A percentile compares a stretch with the other conserved stretches of the same genome.
These are phyloP conservation scores for Seiridium cupressi DNA, from an alignment of 2,329 filamentous ascomycete genomes.

Conservation along the genomic window DNA sequence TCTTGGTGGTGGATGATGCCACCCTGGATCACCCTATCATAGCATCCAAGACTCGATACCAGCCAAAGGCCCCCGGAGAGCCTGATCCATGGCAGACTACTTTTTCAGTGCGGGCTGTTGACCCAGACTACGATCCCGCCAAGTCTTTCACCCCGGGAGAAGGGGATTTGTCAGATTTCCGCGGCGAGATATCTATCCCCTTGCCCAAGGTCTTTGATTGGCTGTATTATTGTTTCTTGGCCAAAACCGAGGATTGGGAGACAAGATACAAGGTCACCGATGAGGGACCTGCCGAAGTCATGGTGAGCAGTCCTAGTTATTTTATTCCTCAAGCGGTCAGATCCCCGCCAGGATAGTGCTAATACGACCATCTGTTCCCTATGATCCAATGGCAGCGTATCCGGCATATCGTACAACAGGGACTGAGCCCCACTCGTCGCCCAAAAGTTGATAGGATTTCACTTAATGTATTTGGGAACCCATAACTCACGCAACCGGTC, in stretches of 20 bases:
- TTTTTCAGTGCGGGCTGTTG: background rate
- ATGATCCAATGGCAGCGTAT: conserved; percentile 3
- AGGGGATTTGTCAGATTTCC: background rate
- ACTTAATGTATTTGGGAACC: too few species aligned
- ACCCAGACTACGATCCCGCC: background rate
- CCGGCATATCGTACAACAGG: conserved; percentile 35
- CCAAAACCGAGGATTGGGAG: background rate
- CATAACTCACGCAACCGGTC: too few species aligned
- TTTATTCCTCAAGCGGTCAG: background rate
- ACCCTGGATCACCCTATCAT: background rate
- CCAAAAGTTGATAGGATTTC: too few species aligned
- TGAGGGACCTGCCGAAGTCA: background rate
- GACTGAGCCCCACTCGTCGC: conserved; percentile 14
- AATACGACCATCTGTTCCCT: background rate
- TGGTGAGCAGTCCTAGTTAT: background rate
- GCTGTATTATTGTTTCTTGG: background rate
- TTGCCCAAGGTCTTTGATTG: background rate
- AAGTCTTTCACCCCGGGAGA: background rate
- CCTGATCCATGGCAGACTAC: background rate
- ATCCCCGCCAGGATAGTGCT: too few species aligned
- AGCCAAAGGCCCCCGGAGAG: background rate
- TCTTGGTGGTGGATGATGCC: background rate
- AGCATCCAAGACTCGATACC: background rate
- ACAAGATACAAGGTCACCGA: background rate
- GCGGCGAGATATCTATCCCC: background rate